Evolutionary conservation across 768 basidiomycete species (phyloP).

Genomic region (Epithele typhae): DNA sequence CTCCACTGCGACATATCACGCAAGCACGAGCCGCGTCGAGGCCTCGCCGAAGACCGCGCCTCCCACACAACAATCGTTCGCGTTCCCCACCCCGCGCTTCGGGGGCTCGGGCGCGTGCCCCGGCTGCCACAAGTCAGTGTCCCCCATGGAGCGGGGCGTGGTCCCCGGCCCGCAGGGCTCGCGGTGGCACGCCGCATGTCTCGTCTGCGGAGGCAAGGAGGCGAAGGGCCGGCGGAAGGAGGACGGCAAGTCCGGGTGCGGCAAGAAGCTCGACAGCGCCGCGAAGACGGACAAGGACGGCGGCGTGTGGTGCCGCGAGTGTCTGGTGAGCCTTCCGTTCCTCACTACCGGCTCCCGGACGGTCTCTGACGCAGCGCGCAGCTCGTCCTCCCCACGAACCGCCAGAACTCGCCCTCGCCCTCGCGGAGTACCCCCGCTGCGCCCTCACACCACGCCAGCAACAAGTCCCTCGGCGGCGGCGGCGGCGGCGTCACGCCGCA

Average conservation of each 20-base stretch:
- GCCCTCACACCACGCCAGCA: slow-evolving; percentile 42
- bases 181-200: slow-evolving; percentile 73
- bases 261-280: slow-evolving; percentile 78
- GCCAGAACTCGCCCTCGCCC: slow-evolving; percentile 53
- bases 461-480: slow-evolving; percentile 21
- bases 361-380: slow-evolving; percentile 24
- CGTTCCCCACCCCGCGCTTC: slow-evolving; percentile 40
- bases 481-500: slow-evolving; percentile 41
- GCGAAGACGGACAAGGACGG: slow-evolving; percentile 70
- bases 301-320: slow-evolving; percentile 81
- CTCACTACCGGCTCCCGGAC: not conserved
- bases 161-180: slow-evolving; percentile 82
- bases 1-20: slow-evolving; percentile 16
- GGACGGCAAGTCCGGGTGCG: slow-evolving; percentile 68
- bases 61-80: slow-evolving; percentile 30
- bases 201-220: slow-evolving; percentile 75
- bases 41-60: slow-evolving; percentile 36
- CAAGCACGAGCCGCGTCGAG: slow-evolving; percentile 37
- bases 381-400: slow-evolving; percentile 50
- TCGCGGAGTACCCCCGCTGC: slow-evolving; percentile 40
- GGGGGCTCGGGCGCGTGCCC: slow-evolving; percentile 64
- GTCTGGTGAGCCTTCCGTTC: slow-evolving; percentile 48
- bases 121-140: slow-evolving; percentile 69
- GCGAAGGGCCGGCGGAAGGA: slow-evolving; percentile 43
- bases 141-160: slow-evolving; percentile 81